Evolutionary conservation across 1,139 yeast species (phyloP), one percentile per base, ranked within the genome.

Genomic region (Suzukiozyma palmioleophila): DNA sequence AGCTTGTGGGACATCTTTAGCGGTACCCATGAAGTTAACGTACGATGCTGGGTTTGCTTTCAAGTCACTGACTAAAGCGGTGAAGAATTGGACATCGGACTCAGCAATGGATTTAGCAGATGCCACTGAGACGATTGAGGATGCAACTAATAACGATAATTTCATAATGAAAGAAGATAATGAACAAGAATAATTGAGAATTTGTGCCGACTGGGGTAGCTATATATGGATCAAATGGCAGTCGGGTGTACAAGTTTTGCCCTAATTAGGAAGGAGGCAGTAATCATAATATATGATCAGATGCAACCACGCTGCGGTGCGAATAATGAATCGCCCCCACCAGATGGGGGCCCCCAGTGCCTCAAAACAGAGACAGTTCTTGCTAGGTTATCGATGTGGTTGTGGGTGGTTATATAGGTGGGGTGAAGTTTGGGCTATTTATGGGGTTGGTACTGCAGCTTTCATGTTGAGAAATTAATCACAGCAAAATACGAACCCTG

Each of bases 31-130:
- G 44, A 50, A 69, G 31, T 49, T 47, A 24, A 66, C 42, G 50
- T 69, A 69, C 11, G 58, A 54, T 8, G 33, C 36, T 13, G 51
- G 51, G 41, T 61, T 52, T 36, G 49, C 43, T 41, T 60, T 60
- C 47, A 50, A 65, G 48, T 69, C 75, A 35, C 59, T 47, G 8
- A 67, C 75, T 38, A 69, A 60, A 3, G 67, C 71, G 14, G 73
- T 67, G 39, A 69, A 58, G 46, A 69, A 69, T 15, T 52, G 54
- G 28, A 60, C 62, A 12, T 68, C 66, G n/a, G 49, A 49, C 27
- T 52, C 38, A 30, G 36, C 21, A 26, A 33, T 16, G 5, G 35
- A 32, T 5, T 12, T 15, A 28, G 31, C 31, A 9, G 31, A 12
- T 3, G 16, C 31, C 9, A 28, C 16, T 6, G 31, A 28, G 7